phyloP scores from a whole-genome alignment of 2,329 filamentous ascomycete species.

The Pseudonectria buxi region DNA sequence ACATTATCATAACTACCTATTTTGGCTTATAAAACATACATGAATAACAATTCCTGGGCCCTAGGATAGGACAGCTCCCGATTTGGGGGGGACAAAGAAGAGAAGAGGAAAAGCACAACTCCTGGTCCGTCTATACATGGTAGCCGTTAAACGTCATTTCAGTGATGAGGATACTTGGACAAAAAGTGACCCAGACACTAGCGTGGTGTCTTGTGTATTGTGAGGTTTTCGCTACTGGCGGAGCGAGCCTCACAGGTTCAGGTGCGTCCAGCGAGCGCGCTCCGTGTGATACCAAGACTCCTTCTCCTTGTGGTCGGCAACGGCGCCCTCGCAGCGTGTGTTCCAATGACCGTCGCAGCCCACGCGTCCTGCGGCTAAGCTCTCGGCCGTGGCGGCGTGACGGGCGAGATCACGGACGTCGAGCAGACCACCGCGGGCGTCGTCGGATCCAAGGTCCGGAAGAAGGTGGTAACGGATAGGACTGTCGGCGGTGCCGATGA shows the following conservation, averaged over 20 bases:
- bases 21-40: too few relatives aligned
- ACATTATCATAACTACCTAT: too few relatives aligned
- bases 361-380: conserved; percentile 27
- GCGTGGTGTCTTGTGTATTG: too few relatives aligned
- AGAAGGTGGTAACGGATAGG: conserved; percentile 53
- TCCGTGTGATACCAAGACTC: conserved; percentile 47
- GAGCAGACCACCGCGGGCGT: conserved; percentile 50
- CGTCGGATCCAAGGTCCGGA: conserved; percentile 49
- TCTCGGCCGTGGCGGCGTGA: conserved; percentile 37
- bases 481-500: conserved; percentile 53
- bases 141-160: too few relatives aligned
- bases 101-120: too few relatives aligned
- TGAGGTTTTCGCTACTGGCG: too few relatives aligned
- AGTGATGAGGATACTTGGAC: too few relatives aligned
- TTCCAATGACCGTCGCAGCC: conserved; percentile 45
- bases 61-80: too few relatives aligned
- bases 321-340: conserved; percentile 23
- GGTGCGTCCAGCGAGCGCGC: conserved; percentile 35
- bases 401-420: conserved; percentile 44
- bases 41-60: too few relatives aligned
- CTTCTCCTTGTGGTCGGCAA: conserved; percentile 40
- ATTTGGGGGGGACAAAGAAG: too few relatives aligned
- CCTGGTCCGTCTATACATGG: too few relatives aligned
- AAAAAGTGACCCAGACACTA: too few relatives aligned
- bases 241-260: conserved; percentile 13